Conservation (phyloP, 2,329 filamentous ascomycete species). For the Achaetomium macrosporum region DNA sequence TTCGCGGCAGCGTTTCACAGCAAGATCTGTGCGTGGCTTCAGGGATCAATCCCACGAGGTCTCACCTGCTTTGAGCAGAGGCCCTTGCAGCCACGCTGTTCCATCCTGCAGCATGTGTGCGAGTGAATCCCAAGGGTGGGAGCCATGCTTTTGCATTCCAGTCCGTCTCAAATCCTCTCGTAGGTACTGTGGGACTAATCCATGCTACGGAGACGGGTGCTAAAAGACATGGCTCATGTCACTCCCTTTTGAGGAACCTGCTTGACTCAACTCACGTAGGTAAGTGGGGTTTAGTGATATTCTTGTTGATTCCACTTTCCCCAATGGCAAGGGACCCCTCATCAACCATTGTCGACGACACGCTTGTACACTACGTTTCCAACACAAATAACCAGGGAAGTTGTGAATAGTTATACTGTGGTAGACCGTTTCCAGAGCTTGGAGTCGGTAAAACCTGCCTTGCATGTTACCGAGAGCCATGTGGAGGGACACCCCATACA, state of each 20-base stretch:
- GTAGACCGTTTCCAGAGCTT: too few species aligned
- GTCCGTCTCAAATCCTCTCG: background rate
- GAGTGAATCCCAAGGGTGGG: background rate
- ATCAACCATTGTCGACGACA: too few species aligned
- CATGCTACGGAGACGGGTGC: background rate
- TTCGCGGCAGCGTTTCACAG: background rate
- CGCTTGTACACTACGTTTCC: too few species aligned
- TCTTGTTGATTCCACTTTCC: background rate
- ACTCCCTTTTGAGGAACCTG: background rate
- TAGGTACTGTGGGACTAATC: background rate
- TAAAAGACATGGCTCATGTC: conserved; percentile 9
- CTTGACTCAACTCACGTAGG: conserved; percentile 4
- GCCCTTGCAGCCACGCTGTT: conserved; percentile 25
- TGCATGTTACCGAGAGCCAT: too few species aligned
- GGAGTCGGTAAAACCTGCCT: too few species aligned
- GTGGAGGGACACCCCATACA: too few species aligned
- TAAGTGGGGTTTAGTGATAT: background rate
- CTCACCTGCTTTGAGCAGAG: conserved; percentile 26
- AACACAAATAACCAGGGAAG: too few species aligned
- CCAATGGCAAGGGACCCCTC: conserved; percentile 4
- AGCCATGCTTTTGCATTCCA: background rate
- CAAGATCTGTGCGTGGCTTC: conserved; percentile 37
- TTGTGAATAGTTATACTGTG: too few species aligned
- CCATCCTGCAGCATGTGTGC: conserved; percentile 2
- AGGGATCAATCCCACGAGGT: conserved; percentile 31